phyloP scores from a whole-genome alignment of 106 monocot species.

The Chionographis japonica region DNA sequence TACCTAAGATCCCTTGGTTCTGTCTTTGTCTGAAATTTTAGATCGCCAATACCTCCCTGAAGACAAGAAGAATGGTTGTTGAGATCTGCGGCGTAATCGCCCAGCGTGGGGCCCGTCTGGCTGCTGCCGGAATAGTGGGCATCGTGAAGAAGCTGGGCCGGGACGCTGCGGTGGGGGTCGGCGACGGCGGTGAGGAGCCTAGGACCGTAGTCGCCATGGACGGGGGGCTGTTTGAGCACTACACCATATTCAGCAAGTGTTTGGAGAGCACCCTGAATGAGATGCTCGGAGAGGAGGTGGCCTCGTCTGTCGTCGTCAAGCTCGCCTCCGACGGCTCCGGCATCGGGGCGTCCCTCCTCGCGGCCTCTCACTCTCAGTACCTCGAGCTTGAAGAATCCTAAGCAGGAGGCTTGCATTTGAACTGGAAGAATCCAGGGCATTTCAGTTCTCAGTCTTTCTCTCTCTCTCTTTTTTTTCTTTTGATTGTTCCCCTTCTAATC shows the following conservation, averaged over 20 bases:
- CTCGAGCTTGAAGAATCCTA: constrained; percentile 29
- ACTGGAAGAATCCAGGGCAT: too few species aligned
- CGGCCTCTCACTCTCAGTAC: constrained; percentile 84
- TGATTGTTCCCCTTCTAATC: background rate
- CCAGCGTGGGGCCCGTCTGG: constrained; percentile 64
- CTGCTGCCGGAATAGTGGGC: constrained; percentile 81
- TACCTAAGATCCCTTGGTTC: background rate
- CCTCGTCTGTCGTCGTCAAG: constrained; percentile 43
- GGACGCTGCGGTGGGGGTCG: constrained; percentile 19
- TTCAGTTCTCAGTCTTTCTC: too few species aligned
- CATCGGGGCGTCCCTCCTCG: constrained; percentile 80
- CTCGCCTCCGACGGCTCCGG: constrained; percentile 89
- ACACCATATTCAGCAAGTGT: constrained; percentile 53
- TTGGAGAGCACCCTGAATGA: constrained; percentile 65
- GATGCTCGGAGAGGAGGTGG: constrained; percentile 64
- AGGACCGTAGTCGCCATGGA: constrained; percentile 88
- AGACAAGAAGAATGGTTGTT: constrained; percentile 62
- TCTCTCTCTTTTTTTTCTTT: background rate
- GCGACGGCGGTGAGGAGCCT: constrained; percentile 6
- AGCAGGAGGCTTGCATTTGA: background rate
- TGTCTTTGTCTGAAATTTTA: constrained; percentile 16
- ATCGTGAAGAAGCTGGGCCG: constrained; percentile 81
- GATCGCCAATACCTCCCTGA: constrained; percentile 49
- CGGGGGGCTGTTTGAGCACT: constrained; percentile 92
- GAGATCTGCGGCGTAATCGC: constrained; percentile 69